Evolutionary conservation across 73 alveolate species (phyloP).

Genomic region (Paramecium tetraurelia): DNA sequence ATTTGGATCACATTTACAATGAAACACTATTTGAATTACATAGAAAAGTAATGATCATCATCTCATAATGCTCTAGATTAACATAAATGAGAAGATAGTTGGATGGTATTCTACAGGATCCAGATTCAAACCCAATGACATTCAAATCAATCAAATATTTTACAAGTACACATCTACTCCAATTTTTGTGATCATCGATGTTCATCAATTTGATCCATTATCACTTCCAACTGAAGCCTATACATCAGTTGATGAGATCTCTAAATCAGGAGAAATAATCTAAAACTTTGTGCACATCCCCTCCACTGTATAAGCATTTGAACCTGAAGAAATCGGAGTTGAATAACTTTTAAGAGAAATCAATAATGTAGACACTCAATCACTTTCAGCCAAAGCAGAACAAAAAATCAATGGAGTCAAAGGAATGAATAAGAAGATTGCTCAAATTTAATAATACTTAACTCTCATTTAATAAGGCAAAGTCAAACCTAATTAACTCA

Average conservation of each 20-base stretch:
- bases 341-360: constrained; percentile 99
- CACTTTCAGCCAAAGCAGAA: constrained; percentile 40
- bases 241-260: constrained; percentile 89
- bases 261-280: constrained; percentile 87
- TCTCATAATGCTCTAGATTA: constrained; percentile 61
- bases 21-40: constrained; percentile 98
- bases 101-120: constrained; percentile 99
- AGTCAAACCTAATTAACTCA: constrained; percentile 54
- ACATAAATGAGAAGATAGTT: constrained; percentile 95
- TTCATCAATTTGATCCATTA: constrained; percentile 79
- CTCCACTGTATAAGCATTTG: constrained; percentile 88
- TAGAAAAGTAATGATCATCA: constrained; percentile 74
- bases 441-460: constrained; percentile 40
- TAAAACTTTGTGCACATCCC: constrained; percentile 87
- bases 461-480: constrained; percentile 27
- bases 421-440: constrained; percentile 55
- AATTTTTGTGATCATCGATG: constrained; percentile 91
- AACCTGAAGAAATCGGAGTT: constrained; percentile 99
- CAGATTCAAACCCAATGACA: constrained; percentile 97
- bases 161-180: constrained; percentile 94
- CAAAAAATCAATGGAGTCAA: constrained; percentile 49
- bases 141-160: constrained; percentile 96
- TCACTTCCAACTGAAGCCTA: constrained; percentile 97
- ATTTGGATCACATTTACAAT: constrained; percentile 97
- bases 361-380: constrained; percentile 84